These are phyloP conservation scores for Teratosphaeria destructans DNA, from an alignment of 2,329 filamentous ascomycete species.

Conservation along the genomic window DNA sequence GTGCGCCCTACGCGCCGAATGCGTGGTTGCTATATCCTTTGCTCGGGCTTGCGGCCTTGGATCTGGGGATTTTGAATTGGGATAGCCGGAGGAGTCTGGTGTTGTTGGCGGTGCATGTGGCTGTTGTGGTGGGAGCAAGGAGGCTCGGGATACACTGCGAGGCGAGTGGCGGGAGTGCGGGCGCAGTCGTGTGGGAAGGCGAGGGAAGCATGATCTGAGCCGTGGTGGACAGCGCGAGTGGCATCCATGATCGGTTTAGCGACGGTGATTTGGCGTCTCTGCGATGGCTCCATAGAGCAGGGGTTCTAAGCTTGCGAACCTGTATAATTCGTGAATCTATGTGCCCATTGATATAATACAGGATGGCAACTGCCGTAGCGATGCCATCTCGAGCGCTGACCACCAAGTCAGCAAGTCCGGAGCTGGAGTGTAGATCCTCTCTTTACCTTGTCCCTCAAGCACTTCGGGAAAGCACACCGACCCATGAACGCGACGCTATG, in stretches of 20 bases:
- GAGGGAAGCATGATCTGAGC: not conserved
- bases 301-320: not conserved
- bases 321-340: not conserved
- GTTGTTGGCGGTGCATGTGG: slow-evolving; percentile 38
- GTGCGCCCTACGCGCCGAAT: slow-evolving; percentile 60
- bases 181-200: not conserved
- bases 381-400: not conserved
- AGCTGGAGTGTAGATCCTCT: not conserved
- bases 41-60: slow-evolving; percentile 57
- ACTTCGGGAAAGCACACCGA: not conserved
- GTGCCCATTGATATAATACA: not conserved
- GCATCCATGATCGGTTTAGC: not conserved
- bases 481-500: not conserved
- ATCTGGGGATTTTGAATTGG: slow-evolving; percentile 35
- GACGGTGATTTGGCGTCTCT: not conserved
- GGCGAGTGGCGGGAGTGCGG: not conserved
- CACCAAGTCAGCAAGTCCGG: not conserved
- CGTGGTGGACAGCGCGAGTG: not conserved
- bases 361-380: not conserved
- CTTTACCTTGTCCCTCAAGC: not conserved
- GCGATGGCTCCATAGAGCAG: not conserved
- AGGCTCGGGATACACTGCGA: not conserved
- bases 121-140: slow-evolving; percentile 29
- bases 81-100: slow-evolving; percentile 29
- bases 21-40: slow-evolving; percentile 57